Conservation (phyloP, 305 asterid genomes). For the Solanum hybrid region DNA sequence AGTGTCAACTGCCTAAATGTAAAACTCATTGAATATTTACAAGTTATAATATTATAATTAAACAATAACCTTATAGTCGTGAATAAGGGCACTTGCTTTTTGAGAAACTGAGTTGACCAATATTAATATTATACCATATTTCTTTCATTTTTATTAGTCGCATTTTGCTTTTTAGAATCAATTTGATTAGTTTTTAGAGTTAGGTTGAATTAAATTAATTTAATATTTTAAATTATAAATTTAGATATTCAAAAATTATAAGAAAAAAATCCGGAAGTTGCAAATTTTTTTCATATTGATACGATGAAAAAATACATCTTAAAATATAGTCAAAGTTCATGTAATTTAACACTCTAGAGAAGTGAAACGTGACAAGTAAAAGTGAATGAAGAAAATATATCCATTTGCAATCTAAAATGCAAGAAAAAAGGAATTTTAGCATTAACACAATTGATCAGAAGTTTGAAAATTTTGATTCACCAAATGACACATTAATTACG, state of each 20-base stretch:
- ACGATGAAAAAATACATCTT: too few relatives aligned
- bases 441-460: not conserved
- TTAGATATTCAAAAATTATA: too few relatives aligned
- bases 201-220: too few relatives aligned
- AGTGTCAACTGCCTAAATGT: not conserved
- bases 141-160: too few relatives aligned
- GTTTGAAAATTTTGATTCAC: not conserved
- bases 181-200: too few relatives aligned
- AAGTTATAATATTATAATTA: not conserved
- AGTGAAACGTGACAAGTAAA: not conserved
- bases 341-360: too few relatives aligned
- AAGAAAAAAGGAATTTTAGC: not conserved
- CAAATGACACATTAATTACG: not conserved
- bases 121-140: not conserved
- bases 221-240: too few relatives aligned
- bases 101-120: not conserved
- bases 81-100: not conserved
- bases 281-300: too few relatives aligned
- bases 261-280: fast-evolving
- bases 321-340: too few relatives aligned
- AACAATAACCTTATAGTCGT: not conserved
- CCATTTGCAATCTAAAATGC: not conserved
- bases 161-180: too few relatives aligned
- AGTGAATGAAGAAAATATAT: not conserved
- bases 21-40: not conserved